These are phyloP conservation scores for Penicillium soppii DNA, from an alignment of 495 filamentous ascomycete species.

Conservation along the genomic window DNA sequence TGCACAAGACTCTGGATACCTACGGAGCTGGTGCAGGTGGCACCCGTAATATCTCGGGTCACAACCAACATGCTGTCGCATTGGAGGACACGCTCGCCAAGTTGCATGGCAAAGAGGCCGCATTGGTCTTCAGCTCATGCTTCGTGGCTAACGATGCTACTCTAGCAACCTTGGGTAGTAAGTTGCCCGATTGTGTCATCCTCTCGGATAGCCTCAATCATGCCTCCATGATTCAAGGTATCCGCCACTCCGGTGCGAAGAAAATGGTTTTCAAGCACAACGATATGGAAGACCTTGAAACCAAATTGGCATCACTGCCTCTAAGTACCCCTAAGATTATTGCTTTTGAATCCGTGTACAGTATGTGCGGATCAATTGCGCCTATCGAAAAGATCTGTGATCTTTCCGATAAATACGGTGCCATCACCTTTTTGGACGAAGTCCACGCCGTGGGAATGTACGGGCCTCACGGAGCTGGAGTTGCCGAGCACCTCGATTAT, in stretches of 20 bases:
- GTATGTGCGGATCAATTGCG: slow-evolving; percentile 97
- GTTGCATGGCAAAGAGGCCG: slow-evolving; percentile 86
- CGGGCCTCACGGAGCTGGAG: slow-evolving; percentile 91
- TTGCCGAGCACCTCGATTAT: slow-evolving; percentile 96
- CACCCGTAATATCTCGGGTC: slow-evolving; percentile 95
- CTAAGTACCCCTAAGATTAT: slow-evolving; percentile 91
- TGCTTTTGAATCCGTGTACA: slow-evolving; percentile 97
- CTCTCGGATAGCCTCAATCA: slow-evolving; percentile 95
- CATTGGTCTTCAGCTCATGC: slow-evolving; percentile 93
- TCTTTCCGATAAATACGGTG: slow-evolving; percentile 94
- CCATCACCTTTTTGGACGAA: slow-evolving; percentile 95
- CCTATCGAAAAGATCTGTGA: slow-evolving; percentile 96
- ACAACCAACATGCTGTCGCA: slow-evolving; percentile 89
- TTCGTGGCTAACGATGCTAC: slow-evolving; percentile 99
- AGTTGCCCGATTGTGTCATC: slow-evolving; percentile 94
- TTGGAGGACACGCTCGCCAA: slow-evolving; percentile 84
- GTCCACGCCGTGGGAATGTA: slow-evolving; percentile 99
- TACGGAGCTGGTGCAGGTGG: slow-evolving; percentile 96
- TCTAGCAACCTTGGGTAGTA: slow-evolving; percentile 90
- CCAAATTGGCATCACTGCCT: slow-evolving; percentile 84
- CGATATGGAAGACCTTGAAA: slow-evolving; percentile 83
- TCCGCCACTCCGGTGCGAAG: slow-evolving; percentile 91
- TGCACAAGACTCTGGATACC: slow-evolving; percentile 92
- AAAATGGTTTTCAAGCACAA: slow-evolving; percentile 99
- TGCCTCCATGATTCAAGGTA: slow-evolving; percentile 99